phyloP scores from a whole-genome alignment of 179 eudicot genomes.

The Gypsophila paniculata region DNA sequence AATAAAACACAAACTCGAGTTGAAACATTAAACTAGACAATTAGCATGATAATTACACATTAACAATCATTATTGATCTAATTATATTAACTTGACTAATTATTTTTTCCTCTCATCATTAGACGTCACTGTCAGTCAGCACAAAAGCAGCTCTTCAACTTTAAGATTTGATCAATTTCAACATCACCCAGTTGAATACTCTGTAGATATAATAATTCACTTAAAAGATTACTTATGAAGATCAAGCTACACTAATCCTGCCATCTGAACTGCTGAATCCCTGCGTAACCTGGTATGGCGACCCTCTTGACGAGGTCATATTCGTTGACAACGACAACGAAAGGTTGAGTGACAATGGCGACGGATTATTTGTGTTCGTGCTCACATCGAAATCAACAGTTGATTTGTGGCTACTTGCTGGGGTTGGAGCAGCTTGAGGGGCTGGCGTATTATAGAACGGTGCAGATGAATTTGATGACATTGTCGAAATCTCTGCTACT shows the following conservation, averaged over 20 bases:
- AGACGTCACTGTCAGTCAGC: not conserved
- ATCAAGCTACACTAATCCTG: slow-evolving; percentile 45
- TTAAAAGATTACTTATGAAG: not conserved
- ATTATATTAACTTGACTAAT: not conserved
- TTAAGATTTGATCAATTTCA: not conserved
- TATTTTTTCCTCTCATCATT: not conserved
- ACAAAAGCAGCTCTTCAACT: not conserved
- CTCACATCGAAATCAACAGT: slow-evolving; percentile 32
- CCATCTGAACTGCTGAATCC: slow-evolving; percentile 48
- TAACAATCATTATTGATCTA: slow-evolving; percentile 3
- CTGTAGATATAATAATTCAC: not conserved
- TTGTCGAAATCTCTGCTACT: slow-evolving; percentile 24
- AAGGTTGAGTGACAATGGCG: slow-evolving; percentile 45
- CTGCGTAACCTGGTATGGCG: slow-evolving; percentile 35
- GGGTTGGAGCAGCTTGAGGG: not conserved
- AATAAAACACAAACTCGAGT: no score
- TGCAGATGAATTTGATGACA: not conserved
- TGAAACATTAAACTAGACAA: not conserved
- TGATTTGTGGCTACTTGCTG: slow-evolving; percentile 20
- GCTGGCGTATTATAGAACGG: slow-evolving; percentile 4
- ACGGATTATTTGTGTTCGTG: slow-evolving; percentile 20
- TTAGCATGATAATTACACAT: slow-evolving; percentile 13
- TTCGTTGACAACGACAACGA: slow-evolving; percentile 48
- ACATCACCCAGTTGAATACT: not conserved
- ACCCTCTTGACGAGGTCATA: slow-evolving; percentile 34